Base-by-base conservation (phyloP, 106 monocot genomes). In the Acorus gramineus region DNA sequence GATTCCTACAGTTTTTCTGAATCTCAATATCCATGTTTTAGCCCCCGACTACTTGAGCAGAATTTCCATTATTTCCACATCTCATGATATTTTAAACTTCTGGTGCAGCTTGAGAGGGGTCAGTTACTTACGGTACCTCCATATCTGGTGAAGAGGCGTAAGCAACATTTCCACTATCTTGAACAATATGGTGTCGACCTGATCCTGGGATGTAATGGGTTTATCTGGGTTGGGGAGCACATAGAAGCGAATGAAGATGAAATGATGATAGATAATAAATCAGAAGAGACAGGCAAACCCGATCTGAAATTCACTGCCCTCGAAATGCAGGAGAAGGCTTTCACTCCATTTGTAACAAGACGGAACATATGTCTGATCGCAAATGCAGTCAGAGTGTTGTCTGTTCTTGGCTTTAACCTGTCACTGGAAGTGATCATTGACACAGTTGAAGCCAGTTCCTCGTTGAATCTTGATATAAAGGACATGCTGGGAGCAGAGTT, bases 161-260 rank as follows among this genome's bases (percentile, higher is more conserved):
- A 98, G 69, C 92, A 98, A 13, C 98, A 98, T 57, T 98, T 98
- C 73, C 98, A 98, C 73, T 77, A 88, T 72, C 83, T 98, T 5
- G 88, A 98, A 14, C 68, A 89, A 14, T 92, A 85, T 44, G 73
- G 79, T 2, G 75, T 89, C 3, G 87, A 98, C 75, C 52, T 98
- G 63, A 98, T 98, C 57, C 66, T 98, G 48, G 98, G 96, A 42
- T 98, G 91, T 64, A 98, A 98, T 60, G 96, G 96, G 1, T 92
- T 79, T 68, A 62, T 92, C 7, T 98, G 98, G 98, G 81, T 98
- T 0, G 98, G 98, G 4, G 81, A 92, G 64, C 98, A 98, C 44
- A 57, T 73, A 2, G 77, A 79, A 56, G 44, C 68, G 5, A 63
- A 43, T 58, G 83, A 76, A 5, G 74, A 50, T 6, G 79, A 56